Base-by-base conservation (phyloP, 2,329 filamentous ascomycete genomes). In the Cladosporium sp. region DNA sequence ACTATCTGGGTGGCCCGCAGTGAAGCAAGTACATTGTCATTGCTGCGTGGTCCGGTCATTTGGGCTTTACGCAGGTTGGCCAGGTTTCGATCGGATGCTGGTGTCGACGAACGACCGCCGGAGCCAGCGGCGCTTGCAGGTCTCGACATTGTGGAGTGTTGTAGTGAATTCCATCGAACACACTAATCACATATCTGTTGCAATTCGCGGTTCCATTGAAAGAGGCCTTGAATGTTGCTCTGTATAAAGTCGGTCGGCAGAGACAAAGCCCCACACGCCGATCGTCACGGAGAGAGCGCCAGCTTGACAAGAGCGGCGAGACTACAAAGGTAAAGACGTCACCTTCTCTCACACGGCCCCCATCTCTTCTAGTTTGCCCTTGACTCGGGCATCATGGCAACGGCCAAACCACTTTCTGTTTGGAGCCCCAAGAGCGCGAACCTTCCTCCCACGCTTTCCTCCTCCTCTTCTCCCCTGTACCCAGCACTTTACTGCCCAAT, bases 1-100 rank as follows among this genome's bases (percentile, higher is more conserved):
- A 91, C 75, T 77, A 96, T 88, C 68, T 89, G 83, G 17, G 89
- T 86, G 57, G 85, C 85, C 64, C 86, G 86, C 61, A 97, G 76
- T 39, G 88, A 87, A 54, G 83, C 82, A 63, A 96, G 76, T 60
- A 95, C 73, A 68, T 81, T 61, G 42, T 62, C 58, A 43, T 55
- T 55, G 54, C 58, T 59, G 8, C 58, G 55, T 22, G 38, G 38
- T 24, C 55, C 57, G 42, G 60, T 57, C 43, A 63, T 56, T 50
- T 61, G 61, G 13, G 58, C 58, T 47, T 58, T 56, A 49, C 60
- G 62, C 52, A 64, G 53, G 19, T 62, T 58, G 22, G 61, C 60
- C 42, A 59, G 53, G 53, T 65, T 64, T 15, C 47, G 41, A 27
- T 36, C 37, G 27, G 45, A 15, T 13, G 37, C 39, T 36, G 47